Evolutionary conservation across 2,329 filamentous ascomycete genomes (phyloP).

Genomic region (Rutstroemia sp.): DNA sequence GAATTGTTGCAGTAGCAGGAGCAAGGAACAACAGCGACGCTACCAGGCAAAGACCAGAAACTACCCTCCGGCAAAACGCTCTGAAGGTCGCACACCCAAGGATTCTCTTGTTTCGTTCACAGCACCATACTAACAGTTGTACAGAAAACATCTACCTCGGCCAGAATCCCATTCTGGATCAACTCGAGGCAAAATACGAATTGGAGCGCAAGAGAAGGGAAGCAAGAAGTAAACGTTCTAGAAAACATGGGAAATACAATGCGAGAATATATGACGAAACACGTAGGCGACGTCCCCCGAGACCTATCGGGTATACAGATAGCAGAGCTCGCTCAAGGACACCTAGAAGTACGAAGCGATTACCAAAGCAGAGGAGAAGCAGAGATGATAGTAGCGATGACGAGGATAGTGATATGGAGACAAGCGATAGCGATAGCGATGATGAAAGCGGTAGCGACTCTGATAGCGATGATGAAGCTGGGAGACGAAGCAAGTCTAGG

Average conservation of each 20-base stretch:
- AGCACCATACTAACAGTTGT: too few relatives aligned
- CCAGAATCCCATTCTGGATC: too few relatives aligned
- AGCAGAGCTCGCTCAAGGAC: background rate
- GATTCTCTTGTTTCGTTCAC: too few relatives aligned
- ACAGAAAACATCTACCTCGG: too few relatives aligned
- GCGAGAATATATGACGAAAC: too few relatives aligned
- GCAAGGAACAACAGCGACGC: background rate
- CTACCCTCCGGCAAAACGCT: too few relatives aligned
- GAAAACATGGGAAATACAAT: too few relatives aligned
- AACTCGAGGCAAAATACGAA: too few relatives aligned
- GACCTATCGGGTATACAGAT: background rate
- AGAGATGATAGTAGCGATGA: background rate
- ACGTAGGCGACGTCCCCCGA: too few relatives aligned
- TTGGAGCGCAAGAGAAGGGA: too few relatives aligned
- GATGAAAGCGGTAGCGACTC: background rate
- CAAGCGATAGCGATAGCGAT: background rate
- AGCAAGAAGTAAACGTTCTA: too few relatives aligned
- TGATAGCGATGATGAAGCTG: background rate
- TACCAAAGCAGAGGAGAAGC: background rate
- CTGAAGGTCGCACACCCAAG: too few relatives aligned
- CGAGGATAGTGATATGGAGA: background rate
- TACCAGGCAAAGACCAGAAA: background rate
- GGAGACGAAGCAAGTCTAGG: background rate
- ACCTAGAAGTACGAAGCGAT: background rate
- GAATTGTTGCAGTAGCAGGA: constrained; percentile 7